Base-by-base conservation (phyloP, 192 early-diverging fungal species). In the Backusella liffmaniae region DNA sequence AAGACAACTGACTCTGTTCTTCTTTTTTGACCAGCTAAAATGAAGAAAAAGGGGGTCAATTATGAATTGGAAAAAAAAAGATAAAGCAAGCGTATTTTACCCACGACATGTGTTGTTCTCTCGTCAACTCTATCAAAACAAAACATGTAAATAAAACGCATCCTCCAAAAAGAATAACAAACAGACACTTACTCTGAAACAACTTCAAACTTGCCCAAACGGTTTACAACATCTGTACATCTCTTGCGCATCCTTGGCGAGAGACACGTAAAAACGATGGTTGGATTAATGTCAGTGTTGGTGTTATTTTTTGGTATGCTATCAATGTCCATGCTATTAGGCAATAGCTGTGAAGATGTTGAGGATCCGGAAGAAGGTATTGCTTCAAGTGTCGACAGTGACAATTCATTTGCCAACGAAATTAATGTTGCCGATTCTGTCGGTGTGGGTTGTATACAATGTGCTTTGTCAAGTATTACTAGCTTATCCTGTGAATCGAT, bases 101-200 rank as follows among this genome's bases (percentile, higher is more conserved):
- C 75, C 9, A 79, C 67, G 26, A 76, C 73, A 73, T 79, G 78
- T 16, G 74, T 79, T 5, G 78, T 79, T 13, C 41, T 49, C 41
- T 72, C 74, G 51, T 70, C 41, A 0, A 79, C 69, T 4, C 78
- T 76, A 72, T 13, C 9, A 66, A 41, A 41, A 65, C 5, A 72
- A 5, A 35, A 39, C 42, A 44, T 35, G 29, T 35, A 21, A 62
- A 62, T 23, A 62, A 44, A 4, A 62, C 32, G 32, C 32, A 29
- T 12, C 26, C 13, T 12, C 32, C 32, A 39, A 29, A 62, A 62
- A 26, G 5, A 62, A 29, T 12, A 62, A 29, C 23, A 26, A 26
- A 62, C 3, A 62, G 12, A 62, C 9, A 62, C 70, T 30, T 72
- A 72, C 70, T 44, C 16, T 23, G 15, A 29, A 44, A 30, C 70